Base-by-base conservation (phyloP, 306 rosid genomes). In the Ormosia emarginata region DNA sequence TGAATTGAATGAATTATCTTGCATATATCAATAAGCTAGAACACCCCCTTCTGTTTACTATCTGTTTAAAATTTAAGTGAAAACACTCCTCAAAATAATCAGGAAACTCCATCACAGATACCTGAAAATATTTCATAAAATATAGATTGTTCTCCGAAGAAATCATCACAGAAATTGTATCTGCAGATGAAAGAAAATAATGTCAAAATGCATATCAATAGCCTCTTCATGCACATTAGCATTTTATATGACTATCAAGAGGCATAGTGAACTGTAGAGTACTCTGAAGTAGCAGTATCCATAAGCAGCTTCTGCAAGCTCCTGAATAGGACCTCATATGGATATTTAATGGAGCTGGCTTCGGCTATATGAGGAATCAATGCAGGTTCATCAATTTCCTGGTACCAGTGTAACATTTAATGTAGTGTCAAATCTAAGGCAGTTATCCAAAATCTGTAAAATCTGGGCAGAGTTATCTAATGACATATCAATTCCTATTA, bases 221-320 rank as follows among this genome's bases (percentile, higher is more conserved):
- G 18, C 55, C 11, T 57, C 40, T 61, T 77, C 58, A 71, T 46
- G 74, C 47, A 41, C 14, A 71, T 41, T 5, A 70, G 71, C 34
- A 41, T 62, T 77, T 75, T 47, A 53, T 66, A 75, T 40, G 57
- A 43, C 41, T 43, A 82, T 81, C 33, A 77, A 68, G 57, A 63
- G 59, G 81, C 65, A 72, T 69, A 59, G 86, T 18, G 81, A 88
- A 86, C 69, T 63, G 75, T 76, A 77, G n/a, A 17, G 73, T 94
- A 94, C 98, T 92, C 95, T 33, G 98, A 94, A 81, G 98, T 89
- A 81, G 97, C 97, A 67, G 98, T 90, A 77, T 92, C 97, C 92
- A 92, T 92, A 70, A 92, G 92, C 87, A 94, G 92, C 86, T 92
- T 94, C 84, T 94, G 98, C 84, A 94, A 89, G 89, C 97, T 94